Percentiles rank a stretch among this genome's conserved stretches.
Evolutionary conservation across 2,329 filamentous ascomycete species (phyloP).

Genomic region (Elsinoe necatrix): DNA sequence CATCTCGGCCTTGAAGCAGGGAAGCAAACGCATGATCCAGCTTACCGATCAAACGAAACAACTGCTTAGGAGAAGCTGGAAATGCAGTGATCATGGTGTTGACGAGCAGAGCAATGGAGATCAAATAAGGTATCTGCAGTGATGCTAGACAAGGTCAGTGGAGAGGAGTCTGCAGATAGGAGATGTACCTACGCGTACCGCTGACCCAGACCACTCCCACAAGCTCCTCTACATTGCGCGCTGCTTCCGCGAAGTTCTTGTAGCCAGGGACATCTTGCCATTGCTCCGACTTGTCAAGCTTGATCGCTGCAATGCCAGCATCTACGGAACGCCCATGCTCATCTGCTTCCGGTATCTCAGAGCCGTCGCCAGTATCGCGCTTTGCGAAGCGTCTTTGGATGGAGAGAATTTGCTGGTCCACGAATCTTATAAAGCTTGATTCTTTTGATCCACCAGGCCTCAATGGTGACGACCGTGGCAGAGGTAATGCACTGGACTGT

Average conservation of each 20-base stretch:
- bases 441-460: slow-evolving; percentile 51
- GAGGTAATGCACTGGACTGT: slow-evolving; percentile 40
- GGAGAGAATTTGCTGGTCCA: slow-evolving; percentile 45
- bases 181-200: slow-evolving; percentile 60
- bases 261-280: slow-evolving; percentile 43
- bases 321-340: slow-evolving; percentile 18
- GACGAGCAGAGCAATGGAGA: slow-evolving; percentile 66
- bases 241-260: slow-evolving; percentile 59
- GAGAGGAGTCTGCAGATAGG: neutral
- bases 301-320: slow-evolving; percentile 19
- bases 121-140: slow-evolving; percentile 74
- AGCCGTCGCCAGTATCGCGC: slow-evolving; percentile 30
- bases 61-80: slow-evolving; percentile 55
- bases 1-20: slow-evolving; percentile 59
- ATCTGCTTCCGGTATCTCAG: slow-evolving; percentile 14
- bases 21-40: slow-evolving; percentile 77
- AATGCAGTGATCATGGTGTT: slow-evolving; percentile 66
- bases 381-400: slow-evolving; percentile 48
- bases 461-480: slow-evolving; percentile 45
- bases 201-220: slow-evolving; percentile 79
- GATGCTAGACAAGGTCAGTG: slow-evolving; percentile 44
- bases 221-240: slow-evolving; percentile 62
- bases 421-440: slow-evolving; percentile 47
- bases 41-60: slow-evolving; percentile 65
- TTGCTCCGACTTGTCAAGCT: slow-evolving; percentile 29